Conservation (phyloP, 345 rosid genomes). For the Eucalyptus decipiens region DNA sequence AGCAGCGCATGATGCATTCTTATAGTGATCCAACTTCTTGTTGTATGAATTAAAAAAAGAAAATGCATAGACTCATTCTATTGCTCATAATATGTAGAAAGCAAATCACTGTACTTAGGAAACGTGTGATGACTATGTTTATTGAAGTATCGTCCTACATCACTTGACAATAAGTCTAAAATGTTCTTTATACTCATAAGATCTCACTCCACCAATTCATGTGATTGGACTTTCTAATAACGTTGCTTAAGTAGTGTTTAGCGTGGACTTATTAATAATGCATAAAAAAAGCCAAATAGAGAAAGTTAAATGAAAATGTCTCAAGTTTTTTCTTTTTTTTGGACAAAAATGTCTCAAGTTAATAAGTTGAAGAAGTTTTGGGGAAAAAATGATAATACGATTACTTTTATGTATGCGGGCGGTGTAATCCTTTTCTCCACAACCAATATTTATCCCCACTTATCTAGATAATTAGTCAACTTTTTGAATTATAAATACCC, state of each 20-base stretch:
- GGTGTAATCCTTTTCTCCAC: background rate
- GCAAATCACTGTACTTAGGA: no score
- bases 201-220: background rate
- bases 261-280: background rate
- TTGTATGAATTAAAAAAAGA: background rate
- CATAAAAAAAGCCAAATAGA: background rate
- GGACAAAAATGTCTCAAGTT: background rate
- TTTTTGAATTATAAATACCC: background rate
- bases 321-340: no score
- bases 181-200: no score
- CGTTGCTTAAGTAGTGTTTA: background rate
- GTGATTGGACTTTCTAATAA: background rate
- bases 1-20: background rate
- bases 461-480: background rate
- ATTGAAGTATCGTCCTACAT: background rate
- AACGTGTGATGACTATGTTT: background rate
- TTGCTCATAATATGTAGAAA: background rate
- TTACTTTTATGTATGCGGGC: background rate
- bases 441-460: background rate
- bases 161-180: background rate
- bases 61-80: background rate
- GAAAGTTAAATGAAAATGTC: background rate
- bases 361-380: background rate
- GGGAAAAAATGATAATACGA: background rate
- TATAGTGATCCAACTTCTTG: background rate